A percentile compares a stretch with the other conserved stretches of the same genome.
Evolutionary conservation across 805 yeast species (phyloP).

Genomic region (Cyberlindnera nakhonratchasimensis): DNA sequence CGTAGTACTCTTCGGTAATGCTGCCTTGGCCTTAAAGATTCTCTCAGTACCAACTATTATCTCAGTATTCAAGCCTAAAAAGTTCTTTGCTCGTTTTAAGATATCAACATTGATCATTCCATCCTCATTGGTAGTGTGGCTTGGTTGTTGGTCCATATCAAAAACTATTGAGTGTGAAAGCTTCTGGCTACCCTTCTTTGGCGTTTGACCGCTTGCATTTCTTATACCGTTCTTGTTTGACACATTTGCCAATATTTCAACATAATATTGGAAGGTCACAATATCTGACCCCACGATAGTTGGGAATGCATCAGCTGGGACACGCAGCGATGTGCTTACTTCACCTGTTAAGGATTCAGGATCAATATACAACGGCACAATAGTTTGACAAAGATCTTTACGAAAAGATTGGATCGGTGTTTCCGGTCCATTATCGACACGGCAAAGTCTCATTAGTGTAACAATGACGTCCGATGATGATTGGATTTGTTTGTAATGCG

Average conservation of each 20-base stretch:
- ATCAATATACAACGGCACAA: slow-evolving; percentile 76
- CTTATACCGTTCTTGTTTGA: slow-evolving; percentile 51
- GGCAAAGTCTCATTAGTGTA: slow-evolving; percentile 76
- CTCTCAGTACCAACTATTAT: slow-evolving; percentile 78
- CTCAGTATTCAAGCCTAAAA: slow-evolving; percentile 77
- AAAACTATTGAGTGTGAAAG: slow-evolving; percentile 26
- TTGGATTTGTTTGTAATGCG: slow-evolving; percentile 68
- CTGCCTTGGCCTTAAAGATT: slow-evolving; percentile 15
- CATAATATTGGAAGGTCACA: slow-evolving; percentile 78
- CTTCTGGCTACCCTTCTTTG: slow-evolving; percentile 23
- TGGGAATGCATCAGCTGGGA: slow-evolving; percentile 85
- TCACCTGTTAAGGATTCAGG: slow-evolving; percentile 55
- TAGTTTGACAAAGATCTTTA: slow-evolving; percentile 76
- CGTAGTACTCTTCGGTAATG: background rate
- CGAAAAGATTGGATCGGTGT: slow-evolving; percentile 55
- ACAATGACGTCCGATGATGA: slow-evolving; percentile 71
- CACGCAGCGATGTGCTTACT: slow-evolving; percentile 57
- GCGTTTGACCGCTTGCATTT: slow-evolving; percentile 19
- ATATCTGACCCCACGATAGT: slow-evolving; percentile 69
- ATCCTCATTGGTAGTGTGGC: slow-evolving; percentile 23
- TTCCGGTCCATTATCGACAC: slow-evolving; percentile 61
- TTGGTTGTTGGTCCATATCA: slow-evolving; percentile 26
- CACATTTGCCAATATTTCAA: slow-evolving; percentile 80
- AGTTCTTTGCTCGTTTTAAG: slow-evolving; percentile 70
- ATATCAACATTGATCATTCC: slow-evolving; percentile 75